Conservation (phyloP, 2,329 filamentous ascomycete genomes). For the Cryphonectria carpinicola region DNA sequence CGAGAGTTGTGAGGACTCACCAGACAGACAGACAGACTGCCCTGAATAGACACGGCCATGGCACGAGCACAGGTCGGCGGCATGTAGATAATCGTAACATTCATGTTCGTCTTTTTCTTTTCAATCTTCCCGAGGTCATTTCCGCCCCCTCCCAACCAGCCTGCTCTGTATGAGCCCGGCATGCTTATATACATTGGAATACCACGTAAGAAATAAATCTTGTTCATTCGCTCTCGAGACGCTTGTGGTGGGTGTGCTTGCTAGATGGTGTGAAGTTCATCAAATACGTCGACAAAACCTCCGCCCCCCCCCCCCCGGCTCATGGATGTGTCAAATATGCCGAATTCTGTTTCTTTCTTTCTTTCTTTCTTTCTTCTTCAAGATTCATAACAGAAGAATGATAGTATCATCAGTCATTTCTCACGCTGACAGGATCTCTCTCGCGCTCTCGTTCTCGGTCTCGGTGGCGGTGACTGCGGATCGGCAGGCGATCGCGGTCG, state of each 20-base stretch:
- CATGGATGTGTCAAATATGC: background rate
- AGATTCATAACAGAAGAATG: background rate
- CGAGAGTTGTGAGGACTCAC: background rate
- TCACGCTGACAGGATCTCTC: conserved; percentile 26
- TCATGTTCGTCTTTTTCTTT: background rate
- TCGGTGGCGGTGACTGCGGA: conserved; percentile 40
- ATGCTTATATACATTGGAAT: background rate
- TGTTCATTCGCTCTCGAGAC: background rate
- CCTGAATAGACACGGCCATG: background rate
- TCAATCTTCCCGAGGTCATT: background rate
- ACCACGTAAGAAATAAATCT: conserved; percentile 10
- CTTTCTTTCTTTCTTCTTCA: background rate
- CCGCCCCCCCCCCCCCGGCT: background rate
- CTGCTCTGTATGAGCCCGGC: background rate
- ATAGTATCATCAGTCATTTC: conserved; percentile 27
- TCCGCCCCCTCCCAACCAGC: background rate
- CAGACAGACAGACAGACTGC: background rate
- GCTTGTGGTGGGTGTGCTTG: background rate
- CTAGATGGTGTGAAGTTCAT: conserved; percentile 4
- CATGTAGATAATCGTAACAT: background rate
- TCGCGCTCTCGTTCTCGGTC: conserved; percentile 32
- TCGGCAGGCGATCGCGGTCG: conserved; percentile 32
- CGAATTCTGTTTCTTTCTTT: background rate
- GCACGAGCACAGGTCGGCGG: background rate
- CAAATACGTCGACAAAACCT: background rate